These are phyloP conservation scores for Colletotrichum magnum DNA, from an alignment of 2,329 filamentous ascomycete genomes.

Conservation along the genomic window DNA sequence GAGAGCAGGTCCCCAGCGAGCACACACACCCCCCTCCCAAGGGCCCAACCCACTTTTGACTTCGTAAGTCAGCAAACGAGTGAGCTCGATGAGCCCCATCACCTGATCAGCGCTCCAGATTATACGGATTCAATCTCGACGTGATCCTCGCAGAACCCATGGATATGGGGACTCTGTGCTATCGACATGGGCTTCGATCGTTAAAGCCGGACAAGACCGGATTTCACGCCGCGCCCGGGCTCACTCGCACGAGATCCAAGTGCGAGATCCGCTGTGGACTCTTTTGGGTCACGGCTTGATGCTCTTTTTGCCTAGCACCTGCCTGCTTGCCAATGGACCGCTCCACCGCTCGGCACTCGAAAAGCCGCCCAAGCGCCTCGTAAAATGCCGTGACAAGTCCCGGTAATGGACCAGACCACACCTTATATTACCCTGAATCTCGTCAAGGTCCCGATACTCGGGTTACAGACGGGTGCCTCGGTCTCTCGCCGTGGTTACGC, in stretches of 20 bases:
- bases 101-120: constrained; percentile 33
- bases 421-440: constrained; percentile 40
- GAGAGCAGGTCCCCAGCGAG: neutral
- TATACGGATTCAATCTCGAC: constrained; percentile 31
- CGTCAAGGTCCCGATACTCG: constrained; percentile 32
- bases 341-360: constrained; percentile 40
- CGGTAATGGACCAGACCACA: constrained; percentile 39
- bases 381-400: constrained; percentile 40
- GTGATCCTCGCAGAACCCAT: constrained; percentile 27
- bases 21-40: neutral
- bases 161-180: constrained; percentile 10
- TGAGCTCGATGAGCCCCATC: constrained; percentile 38
- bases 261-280: constrained; percentile 38
- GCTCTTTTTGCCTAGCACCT: constrained; percentile 39
- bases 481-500: constrained; percentile 30
- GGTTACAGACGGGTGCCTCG: constrained; percentile 26
- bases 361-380: constrained; percentile 39
- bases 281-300: constrained; percentile 27
- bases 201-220: constrained; percentile 37
- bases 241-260: constrained; percentile 39
- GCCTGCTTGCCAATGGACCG: constrained; percentile 27
- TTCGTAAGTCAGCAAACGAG: constrained; percentile 39
- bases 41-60: constrained; percentile 22
- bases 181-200: constrained; percentile 29
- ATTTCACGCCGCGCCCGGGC: constrained; percentile 32